Evolutionary conservation across 2,329 filamentous ascomycete genomes (phyloP), one percentile per base, ranked within the genome.

Genomic region (Pseudocercospora eumusae): DNA sequence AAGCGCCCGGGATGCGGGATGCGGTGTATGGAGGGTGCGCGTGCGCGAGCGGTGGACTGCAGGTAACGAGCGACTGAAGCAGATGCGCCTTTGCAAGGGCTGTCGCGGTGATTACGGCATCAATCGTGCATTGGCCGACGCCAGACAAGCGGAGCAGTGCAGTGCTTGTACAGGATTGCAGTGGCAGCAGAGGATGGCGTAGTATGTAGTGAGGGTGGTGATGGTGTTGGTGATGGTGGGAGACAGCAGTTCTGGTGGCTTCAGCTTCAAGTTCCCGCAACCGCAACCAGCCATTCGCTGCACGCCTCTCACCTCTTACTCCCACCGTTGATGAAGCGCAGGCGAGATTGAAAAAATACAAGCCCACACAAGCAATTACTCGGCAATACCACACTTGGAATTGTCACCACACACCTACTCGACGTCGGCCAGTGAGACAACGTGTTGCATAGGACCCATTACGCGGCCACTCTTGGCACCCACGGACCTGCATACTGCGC

Each of bases 41-140:
- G n/a, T n/a, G n/a, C n/a, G n/a, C n/a, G n/a, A n/a, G n/a, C n/a
- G n/a, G n/a, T n/a, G n/a, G n/a, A n/a, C 52, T 56, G 52, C 7
- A 33, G 40, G 49, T 60, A 65, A 64, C 62, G 63, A 66, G 62
- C 62, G 64, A 61, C 60, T 64, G 57, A 55, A 57, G 59, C 52
- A 60, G 53, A 50, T 53, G 52, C 52, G 44, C 47, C n/a, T n/a
- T n/a, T n/a, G n/a, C 31, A 54, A 25, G 13, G 36, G 47, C n/a
- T 11, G 44, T 50, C 53, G 49, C 60, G 61, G 63, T 59, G 31
- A 54, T 40, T 21, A 55, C 55, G 50, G 60, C 63, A 65, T 65
- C 57, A 44, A 63, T 18, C 4, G 45, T 23, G 20, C 50, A 52
- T 52, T 20, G 56, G 54, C 11, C 8, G 25, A 42, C 45, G 45